phyloP scores from a whole-genome alignment of 345 rosid species.

The Mallotus nudiflorus region DNA sequence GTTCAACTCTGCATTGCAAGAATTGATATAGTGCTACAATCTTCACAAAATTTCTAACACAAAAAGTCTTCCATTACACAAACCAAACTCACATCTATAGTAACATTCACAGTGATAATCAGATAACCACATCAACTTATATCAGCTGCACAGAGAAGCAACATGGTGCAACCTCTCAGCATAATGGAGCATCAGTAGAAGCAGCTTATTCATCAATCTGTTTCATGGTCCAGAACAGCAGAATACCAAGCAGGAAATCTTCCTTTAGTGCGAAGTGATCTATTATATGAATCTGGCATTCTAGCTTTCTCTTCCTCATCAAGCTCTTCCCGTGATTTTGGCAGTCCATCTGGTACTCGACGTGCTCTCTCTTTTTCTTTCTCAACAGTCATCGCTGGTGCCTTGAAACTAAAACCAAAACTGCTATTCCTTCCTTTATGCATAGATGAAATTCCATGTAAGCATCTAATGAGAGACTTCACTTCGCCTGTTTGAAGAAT shows the following conservation, averaged over 20 bases:
- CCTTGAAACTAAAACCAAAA: conserved; percentile 11
- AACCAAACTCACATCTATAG: not conserved
- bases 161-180: not conserved
- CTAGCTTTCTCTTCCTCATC: conserved; percentile 76
- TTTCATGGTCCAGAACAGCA: conserved; percentile 67
- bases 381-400: conserved; percentile 21
- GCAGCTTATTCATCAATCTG: conserved; percentile 39
- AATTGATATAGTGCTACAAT: not conserved
- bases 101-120: not conserved
- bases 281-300: conserved; percentile 80
- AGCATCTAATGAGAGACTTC: conserved; percentile 59
- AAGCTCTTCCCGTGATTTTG: conserved; percentile 64
- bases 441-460: conserved; percentile 61
- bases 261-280: conserved; percentile 67
- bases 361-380: conserved; percentile 23
- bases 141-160: conserved; percentile 6
- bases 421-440: conserved; percentile 35
- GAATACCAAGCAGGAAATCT: conserved; percentile 78
- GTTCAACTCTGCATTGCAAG: conserved; percentile 9
- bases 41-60: not conserved
- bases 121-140: not conserved
- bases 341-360: conserved; percentile 81
- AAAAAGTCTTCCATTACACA: not conserved
- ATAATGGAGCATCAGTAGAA: no score
- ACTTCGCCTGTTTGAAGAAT: conserved; percentile 63